These are phyloP conservation scores for Phoenix roebelenii DNA, from an alignment of 176 grass and related monocot genomes.

Conservation along the genomic window DNA sequence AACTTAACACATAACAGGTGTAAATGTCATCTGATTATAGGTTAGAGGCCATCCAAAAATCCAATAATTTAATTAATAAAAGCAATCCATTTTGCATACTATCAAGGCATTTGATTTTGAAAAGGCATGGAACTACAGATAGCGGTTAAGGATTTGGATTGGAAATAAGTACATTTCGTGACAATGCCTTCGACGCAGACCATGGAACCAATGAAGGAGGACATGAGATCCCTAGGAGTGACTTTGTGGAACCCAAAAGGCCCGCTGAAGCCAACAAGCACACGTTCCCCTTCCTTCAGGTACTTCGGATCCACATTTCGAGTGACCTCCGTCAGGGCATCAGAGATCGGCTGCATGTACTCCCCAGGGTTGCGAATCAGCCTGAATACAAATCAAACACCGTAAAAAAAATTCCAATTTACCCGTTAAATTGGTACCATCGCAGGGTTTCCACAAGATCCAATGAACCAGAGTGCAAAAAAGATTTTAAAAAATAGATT, in stretches of 20 bases:
- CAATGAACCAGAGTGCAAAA: too few species aligned
- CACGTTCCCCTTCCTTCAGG: slow-evolving; percentile 73
- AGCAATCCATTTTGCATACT: too few species aligned
- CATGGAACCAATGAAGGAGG: slow-evolving; percentile 93
- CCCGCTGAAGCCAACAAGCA: slow-evolving; percentile 78
- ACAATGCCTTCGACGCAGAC: slow-evolving; percentile 97
- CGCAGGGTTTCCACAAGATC: too few species aligned
- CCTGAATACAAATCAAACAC: slow-evolving; percentile 19
- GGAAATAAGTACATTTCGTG: slow-evolving; percentile 69
- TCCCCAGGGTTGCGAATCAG: slow-evolving; percentile 75
- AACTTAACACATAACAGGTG: too few species aligned
- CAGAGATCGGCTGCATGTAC: slow-evolving; percentile 80
- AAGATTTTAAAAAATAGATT: too few species aligned
- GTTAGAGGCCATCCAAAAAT: too few species aligned
- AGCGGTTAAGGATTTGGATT: not conserved
- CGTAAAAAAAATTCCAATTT: too few species aligned
- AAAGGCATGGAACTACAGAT: not conserved
- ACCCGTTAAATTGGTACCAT: too few species aligned
- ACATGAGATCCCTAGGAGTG: slow-evolving; percentile 97
- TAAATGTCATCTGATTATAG: too few species aligned
- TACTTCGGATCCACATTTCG: slow-evolving; percentile 67
- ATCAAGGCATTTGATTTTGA: too few species aligned
- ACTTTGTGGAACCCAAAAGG: slow-evolving; percentile 94
- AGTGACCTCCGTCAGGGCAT: slow-evolving; percentile 76
- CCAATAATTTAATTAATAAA: too few species aligned